These are phyloP conservation scores for Hypocrella siamensis DNA, from an alignment of 2,329 filamentous ascomycete species.

Conservation along the genomic window DNA sequence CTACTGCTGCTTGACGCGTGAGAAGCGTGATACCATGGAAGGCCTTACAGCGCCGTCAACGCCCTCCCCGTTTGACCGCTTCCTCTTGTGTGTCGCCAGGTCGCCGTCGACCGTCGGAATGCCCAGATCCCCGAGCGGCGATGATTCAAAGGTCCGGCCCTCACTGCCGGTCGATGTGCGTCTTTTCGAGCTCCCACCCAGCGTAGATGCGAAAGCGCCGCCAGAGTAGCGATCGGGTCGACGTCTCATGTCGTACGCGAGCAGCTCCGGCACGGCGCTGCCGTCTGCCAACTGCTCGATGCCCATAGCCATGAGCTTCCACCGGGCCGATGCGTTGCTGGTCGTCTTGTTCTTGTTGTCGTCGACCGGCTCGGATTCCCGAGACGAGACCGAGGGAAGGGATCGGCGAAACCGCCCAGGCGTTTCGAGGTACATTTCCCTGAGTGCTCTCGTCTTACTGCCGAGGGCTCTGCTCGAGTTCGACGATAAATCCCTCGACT, in stretches of 20 bases:
- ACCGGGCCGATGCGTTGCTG: conserved; percentile 27
- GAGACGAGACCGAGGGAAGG: conserved; percentile 17
- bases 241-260: conserved; percentile 25
- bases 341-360: conserved; percentile 9
- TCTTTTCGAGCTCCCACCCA: background rate
- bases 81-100: conserved; percentile 14
- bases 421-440: conserved; percentile 16
- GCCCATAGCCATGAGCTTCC: conserved; percentile 32
- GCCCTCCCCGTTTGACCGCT: conserved; percentile 14
- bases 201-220: background rate
- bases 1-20: too few species aligned
- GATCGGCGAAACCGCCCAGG: conserved; percentile 21
- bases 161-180: conserved; percentile 2
- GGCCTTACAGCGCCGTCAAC: too few species aligned
- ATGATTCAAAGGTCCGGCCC: background rate
- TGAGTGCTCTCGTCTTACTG: conserved; percentile 20
- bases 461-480: conserved; percentile 7
- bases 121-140: conserved; percentile 1
- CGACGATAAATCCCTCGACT: conserved; percentile 6
- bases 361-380: conserved; percentile 11
- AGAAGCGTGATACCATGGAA: too few species aligned
- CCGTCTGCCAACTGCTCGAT: conserved; percentile 37
- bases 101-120: conserved; percentile 2
- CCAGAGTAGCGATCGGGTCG: conserved; percentile 1
- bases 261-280: conserved; percentile 34